These are phyloP conservation scores for Domatiomyces catenatus DNA, from an alignment of 2,329 filamentous ascomycete species.

Conservation along the genomic window DNA sequence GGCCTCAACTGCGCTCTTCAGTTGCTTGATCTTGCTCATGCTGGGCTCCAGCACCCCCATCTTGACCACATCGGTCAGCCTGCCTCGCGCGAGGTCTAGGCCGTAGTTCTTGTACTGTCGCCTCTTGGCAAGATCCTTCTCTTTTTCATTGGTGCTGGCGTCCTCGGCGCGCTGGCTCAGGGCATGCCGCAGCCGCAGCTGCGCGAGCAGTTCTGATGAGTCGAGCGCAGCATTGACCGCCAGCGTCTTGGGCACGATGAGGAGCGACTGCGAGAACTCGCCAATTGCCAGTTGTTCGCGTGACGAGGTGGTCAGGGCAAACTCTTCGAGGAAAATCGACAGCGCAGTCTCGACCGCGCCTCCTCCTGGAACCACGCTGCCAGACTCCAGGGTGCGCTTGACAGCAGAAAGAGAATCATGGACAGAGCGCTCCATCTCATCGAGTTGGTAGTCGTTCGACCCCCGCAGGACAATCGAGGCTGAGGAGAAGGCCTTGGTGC, in stretches of 20 bases:
- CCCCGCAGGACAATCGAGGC: constrained; percentile 93
- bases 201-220: constrained; percentile 82
- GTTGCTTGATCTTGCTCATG: constrained; percentile 94
- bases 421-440: constrained; percentile 98
- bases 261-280: constrained; percentile 88
- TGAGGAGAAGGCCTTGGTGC: constrained; percentile 83
- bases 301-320: constrained; percentile 89
- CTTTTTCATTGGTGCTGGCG: constrained; percentile 59
- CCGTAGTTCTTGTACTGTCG: constrained; percentile 99
- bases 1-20: constrained; percentile 96
- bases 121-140: constrained; percentile 78
- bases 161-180: constrained; percentile 84
- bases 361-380: constrained; percentile 89
- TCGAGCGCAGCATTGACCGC: constrained; percentile 97
- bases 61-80: constrained; percentile 86
- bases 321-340: constrained; percentile 98
- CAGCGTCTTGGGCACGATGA: constrained; percentile 89
- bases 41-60: constrained; percentile 89
- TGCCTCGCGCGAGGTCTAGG: constrained; percentile 74
- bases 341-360: constrained; percentile 97
- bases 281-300: constrained; percentile 95
- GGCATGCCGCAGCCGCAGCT: constrained; percentile 85
- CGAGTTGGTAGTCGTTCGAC: constrained; percentile 87
- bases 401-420: constrained; percentile 95
- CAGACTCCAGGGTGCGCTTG: constrained; percentile 91